phyloP scores from a whole-genome alignment of 2,329 filamentous ascomycete species.

The Ceratocystis colombiana region DNA sequence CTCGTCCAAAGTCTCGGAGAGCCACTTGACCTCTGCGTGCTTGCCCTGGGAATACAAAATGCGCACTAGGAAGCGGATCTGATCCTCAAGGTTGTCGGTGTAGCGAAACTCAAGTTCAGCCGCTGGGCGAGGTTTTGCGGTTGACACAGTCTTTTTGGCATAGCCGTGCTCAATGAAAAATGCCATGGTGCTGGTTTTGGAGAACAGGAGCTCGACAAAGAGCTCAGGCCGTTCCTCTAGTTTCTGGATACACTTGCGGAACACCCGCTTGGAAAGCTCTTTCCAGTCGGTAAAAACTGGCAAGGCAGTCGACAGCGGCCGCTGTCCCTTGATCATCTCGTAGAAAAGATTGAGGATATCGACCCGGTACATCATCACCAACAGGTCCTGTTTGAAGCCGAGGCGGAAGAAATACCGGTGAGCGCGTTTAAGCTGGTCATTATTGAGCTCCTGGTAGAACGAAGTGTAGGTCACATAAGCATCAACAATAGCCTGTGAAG shows the following conservation, averaged over 20 bases:
- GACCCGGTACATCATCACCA: slow-evolving; percentile 76
- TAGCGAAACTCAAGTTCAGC: slow-evolving; percentile 76
- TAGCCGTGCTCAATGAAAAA: slow-evolving; percentile 86
- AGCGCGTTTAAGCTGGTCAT: slow-evolving; percentile 74
- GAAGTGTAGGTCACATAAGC: slow-evolving; percentile 73
- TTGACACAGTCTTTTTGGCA: slow-evolving; percentile 60
- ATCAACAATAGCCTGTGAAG: slow-evolving; percentile 74
- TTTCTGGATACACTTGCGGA: slow-evolving; percentile 73
- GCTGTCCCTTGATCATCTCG: slow-evolving; percentile 82
- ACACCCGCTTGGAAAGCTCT: slow-evolving; percentile 72
- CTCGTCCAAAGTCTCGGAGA: slow-evolving; percentile 58
- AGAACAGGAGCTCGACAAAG: slow-evolving; percentile 87
- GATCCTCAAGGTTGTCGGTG: slow-evolving; percentile 55
- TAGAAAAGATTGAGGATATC: slow-evolving; percentile 85
- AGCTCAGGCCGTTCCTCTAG: slow-evolving; percentile 76
- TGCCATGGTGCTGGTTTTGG: slow-evolving; percentile 72
- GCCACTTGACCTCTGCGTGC: slow-evolving; percentile 66
- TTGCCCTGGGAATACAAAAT: slow-evolving; percentile 72
- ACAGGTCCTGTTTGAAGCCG: slow-evolving; percentile 89
- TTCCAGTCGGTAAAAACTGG: slow-evolving; percentile 81
- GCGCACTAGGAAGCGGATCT: slow-evolving; percentile 70
- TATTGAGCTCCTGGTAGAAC: slow-evolving; percentile 70
- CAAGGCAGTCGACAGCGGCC: slow-evolving; percentile 57
- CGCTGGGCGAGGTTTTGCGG: slow-evolving; percentile 54
- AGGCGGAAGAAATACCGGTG: slow-evolving; percentile 92